Percentiles rank a stretch among this genome's conserved stretches.
phyloP scores from a whole-genome alignment of 2,329 filamentous ascomycete genomes.

The Talaromyces marneffei region DNA sequence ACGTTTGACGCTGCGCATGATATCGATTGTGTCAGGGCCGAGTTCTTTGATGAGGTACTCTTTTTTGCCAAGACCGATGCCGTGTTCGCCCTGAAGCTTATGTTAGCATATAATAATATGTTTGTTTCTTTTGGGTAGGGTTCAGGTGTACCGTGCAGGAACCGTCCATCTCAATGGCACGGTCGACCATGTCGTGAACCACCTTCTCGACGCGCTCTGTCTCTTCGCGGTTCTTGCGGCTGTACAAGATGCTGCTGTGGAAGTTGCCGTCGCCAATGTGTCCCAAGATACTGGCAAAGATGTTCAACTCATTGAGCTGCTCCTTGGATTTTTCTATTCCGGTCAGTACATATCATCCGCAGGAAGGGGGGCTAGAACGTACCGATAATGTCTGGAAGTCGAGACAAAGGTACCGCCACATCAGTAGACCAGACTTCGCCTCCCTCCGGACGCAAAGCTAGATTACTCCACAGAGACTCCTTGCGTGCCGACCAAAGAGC shows the following conservation, averaged over 20 bases:
- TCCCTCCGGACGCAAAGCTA: constrained; percentile 50
- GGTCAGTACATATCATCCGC: constrained; percentile 10
- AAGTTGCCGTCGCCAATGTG: constrained; percentile 95
- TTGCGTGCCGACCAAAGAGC: constrained; percentile 57
- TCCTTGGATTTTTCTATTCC: constrained; percentile 73
- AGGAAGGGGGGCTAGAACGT: background rate
- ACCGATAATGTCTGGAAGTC: constrained; percentile 57
- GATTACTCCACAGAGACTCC: constrained; percentile 57
- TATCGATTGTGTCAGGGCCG: constrained; percentile 69
- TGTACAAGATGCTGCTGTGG: constrained; percentile 87
- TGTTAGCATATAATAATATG: background rate
- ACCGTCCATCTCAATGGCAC: constrained; percentile 90
- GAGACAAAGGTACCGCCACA: constrained; percentile 56
- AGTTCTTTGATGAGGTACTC: constrained; percentile 71
- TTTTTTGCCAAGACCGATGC: constrained; percentile 82
- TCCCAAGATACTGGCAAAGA: constrained; percentile 82
- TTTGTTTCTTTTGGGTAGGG: no score
- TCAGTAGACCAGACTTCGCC: constrained; percentile 58
- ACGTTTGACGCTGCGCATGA: constrained; percentile 80
- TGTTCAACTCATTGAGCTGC: constrained; percentile 75
- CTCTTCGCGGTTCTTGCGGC: constrained; percentile 63
- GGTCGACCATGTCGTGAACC: constrained; percentile 82
- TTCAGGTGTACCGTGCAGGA: constrained; percentile 62
- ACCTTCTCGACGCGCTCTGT: constrained; percentile 70
- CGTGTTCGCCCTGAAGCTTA: constrained; percentile 61